phyloP scores from a whole-genome alignment of 371 early-diverging fungal genomes.

The Parasitella parasitica region DNA sequence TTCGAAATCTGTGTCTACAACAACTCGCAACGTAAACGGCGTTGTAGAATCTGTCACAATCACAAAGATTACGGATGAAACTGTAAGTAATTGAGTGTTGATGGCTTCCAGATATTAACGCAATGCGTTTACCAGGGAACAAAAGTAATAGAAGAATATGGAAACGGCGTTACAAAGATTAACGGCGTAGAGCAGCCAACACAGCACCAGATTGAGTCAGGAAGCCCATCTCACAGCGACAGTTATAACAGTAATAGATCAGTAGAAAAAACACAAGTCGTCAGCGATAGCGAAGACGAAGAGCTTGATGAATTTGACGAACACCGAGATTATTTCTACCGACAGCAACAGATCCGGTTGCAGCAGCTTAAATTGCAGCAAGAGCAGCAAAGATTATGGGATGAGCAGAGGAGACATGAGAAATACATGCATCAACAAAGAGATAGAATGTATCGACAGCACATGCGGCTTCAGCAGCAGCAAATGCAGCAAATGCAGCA shows the following conservation, averaged over 20 bases:
- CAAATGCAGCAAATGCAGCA: slow-evolving; percentile 1
- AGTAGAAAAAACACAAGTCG: background rate
- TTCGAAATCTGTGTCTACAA: slow-evolving; percentile 24
- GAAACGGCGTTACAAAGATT: slow-evolving; percentile 28
- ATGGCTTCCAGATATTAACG: background rate
- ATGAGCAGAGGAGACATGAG: background rate
- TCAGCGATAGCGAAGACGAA: background rate
- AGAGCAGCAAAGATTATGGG: background rate
- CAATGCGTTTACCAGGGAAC: slow-evolving; percentile 28
- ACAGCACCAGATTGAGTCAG: background rate
- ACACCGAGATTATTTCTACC: background rate
- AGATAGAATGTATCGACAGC: background rate
- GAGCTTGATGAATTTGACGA: background rate
- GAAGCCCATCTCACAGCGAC: background rate
- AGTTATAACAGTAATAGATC: background rate
- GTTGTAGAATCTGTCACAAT: slow-evolving; percentile 26
- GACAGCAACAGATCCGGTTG: background rate
- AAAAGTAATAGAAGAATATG: slow-evolving; percentile 40
- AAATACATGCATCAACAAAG: background rate
- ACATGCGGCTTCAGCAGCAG: background rate
- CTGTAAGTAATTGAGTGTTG: slow-evolving; percentile 17
- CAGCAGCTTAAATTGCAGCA: background rate
- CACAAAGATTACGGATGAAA: slow-evolving; percentile 34
- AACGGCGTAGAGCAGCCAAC: slow-evolving; percentile 36
- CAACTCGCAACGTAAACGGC: slow-evolving; percentile 39